Conservation (phyloP, 2,329 filamentous ascomycete genomes). For the Aspergillus sp. region DNA sequence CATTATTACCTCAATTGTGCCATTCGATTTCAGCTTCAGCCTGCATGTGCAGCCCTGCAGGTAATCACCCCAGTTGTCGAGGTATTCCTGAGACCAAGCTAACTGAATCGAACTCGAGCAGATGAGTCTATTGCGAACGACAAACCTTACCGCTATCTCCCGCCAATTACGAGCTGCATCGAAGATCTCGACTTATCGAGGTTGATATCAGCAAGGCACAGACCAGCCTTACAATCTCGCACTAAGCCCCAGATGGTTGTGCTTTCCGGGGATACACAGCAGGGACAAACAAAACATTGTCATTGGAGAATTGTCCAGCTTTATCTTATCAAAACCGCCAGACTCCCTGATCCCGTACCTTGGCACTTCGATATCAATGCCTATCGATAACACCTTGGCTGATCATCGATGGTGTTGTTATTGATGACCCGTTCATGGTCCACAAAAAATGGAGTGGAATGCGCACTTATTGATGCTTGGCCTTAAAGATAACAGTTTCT, state of each 20-base stretch:
- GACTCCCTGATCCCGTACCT: background rate
- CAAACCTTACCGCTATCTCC: constrained; percentile 2
- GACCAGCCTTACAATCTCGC: constrained; percentile 4
- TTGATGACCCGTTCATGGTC: background rate
- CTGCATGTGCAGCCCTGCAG: background rate
- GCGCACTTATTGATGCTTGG: constrained; percentile 7
- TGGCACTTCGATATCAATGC: constrained; percentile 3
- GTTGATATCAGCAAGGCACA: background rate
- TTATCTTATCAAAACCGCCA: constrained; percentile 11
- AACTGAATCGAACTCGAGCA: background rate
- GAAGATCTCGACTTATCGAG: background rate
- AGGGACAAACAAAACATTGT: background rate
- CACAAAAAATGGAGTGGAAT: background rate
- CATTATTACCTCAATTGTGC: too few species aligned
- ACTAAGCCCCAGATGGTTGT: constrained; percentile 13
- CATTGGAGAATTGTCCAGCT: constrained; percentile 5
- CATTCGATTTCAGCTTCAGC: too few species aligned
- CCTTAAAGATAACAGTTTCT: constrained; percentile 9
- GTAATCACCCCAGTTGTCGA: background rate
- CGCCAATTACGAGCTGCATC: constrained; percentile 1
- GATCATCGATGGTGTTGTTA: background rate
- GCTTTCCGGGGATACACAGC: constrained; percentile 9
- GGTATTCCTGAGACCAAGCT: background rate
- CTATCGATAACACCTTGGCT: constrained; percentile 1
- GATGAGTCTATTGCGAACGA: background rate